Evolutionary conservation across 1,139 yeast species (phyloP).

Genomic region (Kodamaea fungicola): DNA sequence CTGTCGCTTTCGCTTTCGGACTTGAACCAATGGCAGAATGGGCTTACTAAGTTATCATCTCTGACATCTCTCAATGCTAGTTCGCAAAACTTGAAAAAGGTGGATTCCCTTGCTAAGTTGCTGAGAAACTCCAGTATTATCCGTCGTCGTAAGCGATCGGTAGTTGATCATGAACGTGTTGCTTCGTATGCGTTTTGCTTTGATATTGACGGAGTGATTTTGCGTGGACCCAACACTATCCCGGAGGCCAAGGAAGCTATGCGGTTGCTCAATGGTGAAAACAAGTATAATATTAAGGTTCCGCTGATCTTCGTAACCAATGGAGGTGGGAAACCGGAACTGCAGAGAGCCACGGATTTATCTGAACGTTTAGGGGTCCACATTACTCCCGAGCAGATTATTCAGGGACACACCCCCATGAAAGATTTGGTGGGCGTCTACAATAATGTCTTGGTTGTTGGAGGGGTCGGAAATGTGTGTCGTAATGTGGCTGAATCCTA

Average conservation of each 20-base stretch:
- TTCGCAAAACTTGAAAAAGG: conserved; percentile 45
- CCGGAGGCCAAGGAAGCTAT: conserved; percentile 75
- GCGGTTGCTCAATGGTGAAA: conserved; percentile 67
- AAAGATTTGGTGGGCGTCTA: conserved; percentile 64
- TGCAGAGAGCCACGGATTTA: conserved; percentile 65
- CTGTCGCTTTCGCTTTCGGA: conserved; percentile 70
- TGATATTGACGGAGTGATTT: conserved; percentile 82
- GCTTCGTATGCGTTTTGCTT: conserved; percentile 86
- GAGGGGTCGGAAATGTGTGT: conserved; percentile 83
- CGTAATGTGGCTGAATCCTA: conserved; percentile 73
- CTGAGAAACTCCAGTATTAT: conserved; percentile 53
- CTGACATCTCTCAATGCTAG: conserved; percentile 35
- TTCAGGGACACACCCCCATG: conserved; percentile 91
- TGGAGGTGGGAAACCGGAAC: conserved; percentile 85
- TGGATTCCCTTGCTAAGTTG: conserved; percentile 47
- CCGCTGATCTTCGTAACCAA: conserved; percentile 85
- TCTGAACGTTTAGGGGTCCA: conserved; percentile 55
- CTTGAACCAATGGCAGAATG: conserved; percentile 56
- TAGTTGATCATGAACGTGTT: conserved; percentile 65
- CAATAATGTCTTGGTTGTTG: conserved; percentile 74
- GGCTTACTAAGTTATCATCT: conserved; percentile 47
- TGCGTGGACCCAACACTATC: conserved; percentile 75
- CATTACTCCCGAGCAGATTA: conserved; percentile 71
- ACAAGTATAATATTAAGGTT: conserved; percentile 74
- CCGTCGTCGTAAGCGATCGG: conserved; percentile 46